phyloP scores from a whole-genome alignment of 2,329 filamentous ascomycete species.

The Calonectria montana region DNA sequence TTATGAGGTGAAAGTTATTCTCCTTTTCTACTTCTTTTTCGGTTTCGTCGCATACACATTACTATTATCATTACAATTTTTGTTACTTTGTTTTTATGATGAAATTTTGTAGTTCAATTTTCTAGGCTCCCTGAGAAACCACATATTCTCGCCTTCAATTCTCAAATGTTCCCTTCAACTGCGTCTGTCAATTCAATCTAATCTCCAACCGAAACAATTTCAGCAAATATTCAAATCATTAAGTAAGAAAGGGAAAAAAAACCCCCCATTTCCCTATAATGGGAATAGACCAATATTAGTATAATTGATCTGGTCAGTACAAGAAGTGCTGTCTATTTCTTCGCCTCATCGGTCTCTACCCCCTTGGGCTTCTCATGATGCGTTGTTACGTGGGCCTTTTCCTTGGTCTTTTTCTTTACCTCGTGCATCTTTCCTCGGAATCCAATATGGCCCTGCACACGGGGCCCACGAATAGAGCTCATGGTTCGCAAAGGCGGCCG shows the following conservation, averaged over 20 bases:
- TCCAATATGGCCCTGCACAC: constrained; percentile 45
- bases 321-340: constrained; percentile 17
- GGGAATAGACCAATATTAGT: not conserved
- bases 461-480: constrained; percentile 46
- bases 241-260: too few species aligned
- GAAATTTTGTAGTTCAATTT: too few species aligned
- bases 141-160: too few species aligned
- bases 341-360: constrained; percentile 18
- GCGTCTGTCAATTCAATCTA: too few species aligned
- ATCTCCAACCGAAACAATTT: not conserved
- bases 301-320: not conserved
- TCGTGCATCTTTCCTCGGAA: constrained; percentile 44
- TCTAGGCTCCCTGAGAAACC: too few species aligned
- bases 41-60: too few species aligned
- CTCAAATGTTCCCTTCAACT: too few species aligned
- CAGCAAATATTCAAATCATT: not conserved
- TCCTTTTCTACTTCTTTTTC: not conserved
- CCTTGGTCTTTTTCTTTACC: constrained; percentile 42
- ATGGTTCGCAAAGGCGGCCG: constrained; percentile 42
- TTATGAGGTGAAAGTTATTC: not conserved
- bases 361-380: constrained; percentile 7
- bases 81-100: too few species aligned
- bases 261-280: not conserved
- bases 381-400: constrained; percentile 22
- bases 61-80: too few species aligned